Base-by-base conservation (phyloP, 768 basidiomycete species). In the Lentinula lateritia region DNA sequence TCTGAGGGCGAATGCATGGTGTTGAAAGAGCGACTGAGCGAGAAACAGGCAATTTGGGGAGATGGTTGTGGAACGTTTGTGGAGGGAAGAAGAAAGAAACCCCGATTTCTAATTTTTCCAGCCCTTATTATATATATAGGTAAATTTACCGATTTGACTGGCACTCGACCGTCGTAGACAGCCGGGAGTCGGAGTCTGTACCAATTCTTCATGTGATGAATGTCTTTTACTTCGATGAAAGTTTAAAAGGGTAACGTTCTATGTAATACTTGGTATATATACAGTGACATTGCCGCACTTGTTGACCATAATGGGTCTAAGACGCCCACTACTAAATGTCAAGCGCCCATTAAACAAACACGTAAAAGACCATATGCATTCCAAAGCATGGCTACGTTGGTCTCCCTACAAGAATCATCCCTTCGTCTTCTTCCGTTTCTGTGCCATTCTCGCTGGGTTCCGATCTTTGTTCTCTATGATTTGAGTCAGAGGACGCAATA, bases 341-440 rank as follows among this genome's bases (percentile, higher is more conserved):
- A 48, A 48, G 46, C 46, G 46, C 46, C 18, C 18, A 48, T 48
- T n/a, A 52, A 52, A n/a, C 28, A 3, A 28, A 28, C 28, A 28
- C 28, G 28, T 28, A 28, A 28, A 28, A 28, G 28, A 28, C 28
- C 28, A 28, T 28, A 28, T 28, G 28, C 28, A 28, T 4, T 28
- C 28, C 3, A 2, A 48, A 48, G 12, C 46, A 10, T 48, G 34
- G 41, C 60, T 65, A 73, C 58, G 69, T 50, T 38, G 89, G 90
- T 61, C 86, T 80, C 43, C 85, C 87, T 55, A 93, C 85, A 34
- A 92, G 70, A 62, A 93, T 83, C 86, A 92, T 87, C 6, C 89
- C 91, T 67, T 93, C 91, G 61, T 93, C 91, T 68, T 89, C 87
- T 69, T 93, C 91, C 42, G 90, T 92, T 66, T 91, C 90, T 23